Conservation (phyloP, 768 basidiomycete species). For the Wakefieldia striispora region DNA sequence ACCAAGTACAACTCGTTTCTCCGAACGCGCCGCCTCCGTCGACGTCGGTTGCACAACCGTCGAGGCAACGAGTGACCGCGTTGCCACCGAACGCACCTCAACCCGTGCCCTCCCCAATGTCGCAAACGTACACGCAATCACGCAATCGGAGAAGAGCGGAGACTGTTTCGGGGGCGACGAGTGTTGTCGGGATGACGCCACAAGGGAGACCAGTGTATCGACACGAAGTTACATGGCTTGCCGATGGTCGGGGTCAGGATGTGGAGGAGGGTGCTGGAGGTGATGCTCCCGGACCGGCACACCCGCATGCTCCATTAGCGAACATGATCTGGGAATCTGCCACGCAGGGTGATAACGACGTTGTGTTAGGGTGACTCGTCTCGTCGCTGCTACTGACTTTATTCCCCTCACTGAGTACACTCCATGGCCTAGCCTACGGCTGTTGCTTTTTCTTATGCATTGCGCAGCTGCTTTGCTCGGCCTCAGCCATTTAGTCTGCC, state of each 20-base stretch:
- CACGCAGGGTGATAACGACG: slow-evolving; percentile 27
- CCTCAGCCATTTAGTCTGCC: slow-evolving; percentile 4
- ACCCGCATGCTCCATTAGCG: slow-evolving; percentile 17
- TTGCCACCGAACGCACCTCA: slow-evolving; percentile 28
- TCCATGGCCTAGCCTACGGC: slow-evolving; percentile 1
- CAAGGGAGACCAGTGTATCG: slow-evolving; percentile 30
- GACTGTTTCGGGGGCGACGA: slow-evolving; percentile 32
- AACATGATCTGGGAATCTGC: slow-evolving; percentile 31
- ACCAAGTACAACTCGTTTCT: slow-evolving; percentile 11
- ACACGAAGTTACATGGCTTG: slow-evolving; percentile 27
- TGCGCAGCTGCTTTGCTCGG: neutral
- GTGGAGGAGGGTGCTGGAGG: slow-evolving; percentile 18
- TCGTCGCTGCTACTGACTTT: slow-evolving; percentile 2
- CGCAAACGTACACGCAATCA: slow-evolving; percentile 16
- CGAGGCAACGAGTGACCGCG: slow-evolving; percentile 28
- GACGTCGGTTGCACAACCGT: slow-evolving; percentile 9
- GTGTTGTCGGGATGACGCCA: slow-evolving; percentile 25
- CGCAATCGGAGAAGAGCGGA: slow-evolving; percentile 34
- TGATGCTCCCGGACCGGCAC: slow-evolving; percentile 18
- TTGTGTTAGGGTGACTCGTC: slow-evolving; percentile 28
- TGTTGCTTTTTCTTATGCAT: slow-evolving; percentile 1
- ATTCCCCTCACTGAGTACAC: slow-evolving; percentile 1
- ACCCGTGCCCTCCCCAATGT: slow-evolving; percentile 19
- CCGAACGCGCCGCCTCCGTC: slow-evolving; percentile 16
- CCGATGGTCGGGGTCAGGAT: slow-evolving; percentile 20